Percentiles rank a stretch among this genome's conserved stretches.
phyloP scores from a whole-genome alignment of 768 basidiomycete species.

The Mycena pura region DNA sequence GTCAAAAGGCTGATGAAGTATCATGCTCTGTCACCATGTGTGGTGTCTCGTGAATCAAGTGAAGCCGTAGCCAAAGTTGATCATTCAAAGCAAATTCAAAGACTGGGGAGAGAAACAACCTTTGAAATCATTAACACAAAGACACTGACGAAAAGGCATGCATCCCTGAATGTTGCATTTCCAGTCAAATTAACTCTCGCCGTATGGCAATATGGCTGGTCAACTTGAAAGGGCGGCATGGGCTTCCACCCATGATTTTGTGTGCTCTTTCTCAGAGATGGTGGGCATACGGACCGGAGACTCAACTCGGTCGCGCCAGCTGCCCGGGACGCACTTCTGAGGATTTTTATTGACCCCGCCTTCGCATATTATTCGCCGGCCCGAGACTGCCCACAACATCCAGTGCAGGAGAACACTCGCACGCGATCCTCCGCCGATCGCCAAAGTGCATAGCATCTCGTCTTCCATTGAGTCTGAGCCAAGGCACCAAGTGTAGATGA shows the following conservation, averaged over 20 bases:
- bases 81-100: too few relatives aligned
- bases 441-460: slow-evolving; percentile 8
- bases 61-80: slow-evolving; percentile 22
- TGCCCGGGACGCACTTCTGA: slow-evolving; percentile 9
- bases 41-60: slow-evolving; percentile 23
- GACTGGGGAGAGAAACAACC: slow-evolving; percentile 5
- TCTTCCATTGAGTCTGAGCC: slow-evolving; percentile 19
- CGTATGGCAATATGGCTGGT: slow-evolving; percentile 11
- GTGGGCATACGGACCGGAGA: slow-evolving; percentile 20
- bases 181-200: slow-evolving; percentile 13
- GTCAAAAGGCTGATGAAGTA: too few relatives aligned
- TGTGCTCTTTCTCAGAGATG: slow-evolving; percentile 3
- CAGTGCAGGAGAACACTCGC: slow-evolving; percentile 20
- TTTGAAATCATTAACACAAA: neutral
- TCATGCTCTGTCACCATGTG: too few relatives aligned
- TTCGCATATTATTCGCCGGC: slow-evolving; percentile 1
- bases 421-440: slow-evolving; percentile 16
- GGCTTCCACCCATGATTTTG: slow-evolving; percentile 4
- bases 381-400: slow-evolving; percentile 20
- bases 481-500: slow-evolving; percentile 18
- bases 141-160: neutral
- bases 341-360: slow-evolving; percentile 15
- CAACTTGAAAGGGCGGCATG: slow-evolving; percentile 1
- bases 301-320: slow-evolving; percentile 9
- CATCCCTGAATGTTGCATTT: slow-evolving; percentile 15